Evolutionary conservation across 345 rosid species (phyloP).

Genomic region (Salix dunnii): DNA sequence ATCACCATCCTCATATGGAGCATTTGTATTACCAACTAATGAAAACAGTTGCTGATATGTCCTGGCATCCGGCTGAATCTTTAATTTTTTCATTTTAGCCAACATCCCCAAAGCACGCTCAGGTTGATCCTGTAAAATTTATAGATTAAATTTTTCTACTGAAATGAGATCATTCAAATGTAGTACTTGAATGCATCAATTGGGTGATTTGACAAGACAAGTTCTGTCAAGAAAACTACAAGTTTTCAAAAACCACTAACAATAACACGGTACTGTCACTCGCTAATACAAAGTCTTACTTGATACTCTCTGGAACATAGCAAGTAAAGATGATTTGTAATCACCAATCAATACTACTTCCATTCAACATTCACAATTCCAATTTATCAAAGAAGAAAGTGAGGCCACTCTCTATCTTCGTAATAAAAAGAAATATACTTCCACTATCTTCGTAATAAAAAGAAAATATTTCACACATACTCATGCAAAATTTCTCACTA

Average conservation of each 20-base stretch:
- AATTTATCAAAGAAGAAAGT: not conserved
- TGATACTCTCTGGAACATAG: not conserved
- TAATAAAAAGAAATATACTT: not conserved
- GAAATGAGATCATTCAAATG: not conserved
- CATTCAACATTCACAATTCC: not conserved
- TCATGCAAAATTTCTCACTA: conserved; percentile 1
- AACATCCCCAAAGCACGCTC: conserved; percentile 65
- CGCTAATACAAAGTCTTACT: too few species aligned
- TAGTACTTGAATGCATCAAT: not conserved
- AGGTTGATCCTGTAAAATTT: conserved; percentile 60
- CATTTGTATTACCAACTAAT: conserved; percentile 64
- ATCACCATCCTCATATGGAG: conserved; percentile 66
- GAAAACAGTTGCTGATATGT: conserved; percentile 73
- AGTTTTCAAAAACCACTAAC: not conserved
- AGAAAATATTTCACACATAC: not conserved
- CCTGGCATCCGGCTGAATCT: conserved; percentile 51
- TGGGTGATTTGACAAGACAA: not conserved
- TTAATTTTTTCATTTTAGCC: conserved; percentile 63
- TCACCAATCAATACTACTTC: not conserved
- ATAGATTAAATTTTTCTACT: conserved; percentile 4
- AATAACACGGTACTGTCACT: not conserved
- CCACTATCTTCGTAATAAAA: not conserved
- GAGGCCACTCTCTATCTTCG: not conserved
- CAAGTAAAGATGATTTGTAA: not conserved
- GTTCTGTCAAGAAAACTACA: not conserved